Evolutionary conservation across 2,329 filamentous ascomycete species (phyloP), one percentile per base, ranked within the genome.

Genomic region (Fusarium hostae): DNA sequence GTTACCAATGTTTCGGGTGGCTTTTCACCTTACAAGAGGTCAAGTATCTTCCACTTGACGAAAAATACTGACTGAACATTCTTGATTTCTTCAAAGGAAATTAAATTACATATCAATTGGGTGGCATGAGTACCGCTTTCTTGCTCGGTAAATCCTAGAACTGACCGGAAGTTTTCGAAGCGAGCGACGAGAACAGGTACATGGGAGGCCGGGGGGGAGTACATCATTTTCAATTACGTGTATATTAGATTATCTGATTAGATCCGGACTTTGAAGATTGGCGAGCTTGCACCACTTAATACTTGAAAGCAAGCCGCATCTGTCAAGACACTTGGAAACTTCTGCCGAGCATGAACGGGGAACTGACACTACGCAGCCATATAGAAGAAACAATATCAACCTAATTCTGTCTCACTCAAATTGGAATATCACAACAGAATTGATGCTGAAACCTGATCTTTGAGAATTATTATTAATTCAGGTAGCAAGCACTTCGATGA

Each of bases 231-330:
- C 22, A 20, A n/a, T 48, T 48, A 26, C 48, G 44, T 35, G 50
- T 57, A 69, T 59, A 55, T 70, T 47, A 63, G 34, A 44, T 68
- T 68, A 48, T 68, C 66, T 71, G 69, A 69, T 71, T 59, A 72
- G 68, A 64, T 59, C 52, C 44, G 13, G 41, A 16, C 24, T 34
- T 48, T 34, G 30, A 51, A 65, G 68, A 71, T 69, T 59, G 34
- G 22, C 35, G 44, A 39, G 26, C 18, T 16, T 39, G 20, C 28
- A n/a, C 28, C 10, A 30, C 35, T 30, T 10, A 4, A 20, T 35
- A 26, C 18, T 22, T 26, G 18, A 40, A 40, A 11, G 32, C 22
- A 26, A 26, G 34, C 13, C 26, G 32, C 9, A 52, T 12, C 15
- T 10, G 32, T 37, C 13, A 4, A 26, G 13, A 18, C 13, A 39